Conservation (phyloP, 2,329 filamentous ascomycete species). For the Ophiostoma ulmi region DNA sequence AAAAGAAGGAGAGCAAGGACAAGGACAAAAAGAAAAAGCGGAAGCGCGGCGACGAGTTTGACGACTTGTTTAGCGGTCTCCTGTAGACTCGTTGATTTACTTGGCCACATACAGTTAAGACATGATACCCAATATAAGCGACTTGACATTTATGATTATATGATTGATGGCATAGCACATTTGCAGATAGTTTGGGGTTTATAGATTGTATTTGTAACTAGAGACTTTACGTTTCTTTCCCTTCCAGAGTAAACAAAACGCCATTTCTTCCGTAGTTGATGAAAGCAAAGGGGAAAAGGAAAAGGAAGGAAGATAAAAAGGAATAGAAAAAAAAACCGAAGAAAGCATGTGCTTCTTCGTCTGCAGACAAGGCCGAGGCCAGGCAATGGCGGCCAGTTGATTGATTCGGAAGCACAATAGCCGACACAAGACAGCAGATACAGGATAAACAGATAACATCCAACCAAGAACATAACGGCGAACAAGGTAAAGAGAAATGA, state of each 20-base stretch:
- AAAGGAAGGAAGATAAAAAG: background rate
- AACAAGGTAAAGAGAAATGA: background rate
- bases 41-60: conserved; percentile 54
- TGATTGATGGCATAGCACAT: background rate
- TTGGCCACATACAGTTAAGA: conserved; percentile 22
- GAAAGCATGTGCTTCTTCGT: background rate
- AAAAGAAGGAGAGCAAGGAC: conserved; percentile 22
- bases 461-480: background rate
- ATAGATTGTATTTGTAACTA: conserved; percentile 5
- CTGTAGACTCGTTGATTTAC: conserved; percentile 33
- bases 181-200: background rate
- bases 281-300: background rate
- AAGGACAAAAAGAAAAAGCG: conserved; percentile 37
- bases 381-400: background rate
- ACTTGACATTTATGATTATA: background rate
- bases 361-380: background rate
- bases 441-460: background rate
- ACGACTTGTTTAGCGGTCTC: conserved; percentile 64
- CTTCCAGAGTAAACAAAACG: conserved; percentile 13
- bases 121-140: conserved; percentile 21
- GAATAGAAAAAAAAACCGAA: background rate
- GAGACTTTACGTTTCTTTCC: conserved; percentile 9
- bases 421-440: background rate
- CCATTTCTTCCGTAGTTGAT: conserved; percentile 5
- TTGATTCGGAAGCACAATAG: background rate